Evolutionary conservation across 2,329 filamentous ascomycete species (phyloP), one percentile per base, ranked within the genome.

Genomic region (Venturia pyrina): DNA sequence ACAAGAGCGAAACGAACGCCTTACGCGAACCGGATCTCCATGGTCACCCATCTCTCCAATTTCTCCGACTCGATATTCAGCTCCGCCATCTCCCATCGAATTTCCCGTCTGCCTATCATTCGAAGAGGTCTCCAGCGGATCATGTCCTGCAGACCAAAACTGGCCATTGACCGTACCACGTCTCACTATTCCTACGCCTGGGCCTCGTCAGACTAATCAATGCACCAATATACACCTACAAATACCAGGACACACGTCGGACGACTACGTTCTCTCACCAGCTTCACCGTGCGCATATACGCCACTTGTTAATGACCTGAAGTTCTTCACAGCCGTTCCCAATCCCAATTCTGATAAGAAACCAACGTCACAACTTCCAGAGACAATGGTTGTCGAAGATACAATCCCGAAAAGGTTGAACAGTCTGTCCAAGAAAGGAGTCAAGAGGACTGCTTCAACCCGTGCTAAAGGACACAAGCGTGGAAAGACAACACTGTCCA

Each of bases 351-450:
- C 28, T 10, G 53, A 59, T 10, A 17, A 34, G 28, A 59, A 34
- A 15, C 15, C 32, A 37, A n/a, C 21, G 15, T 59, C 53, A 37
- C 53, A 8, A n/a, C 28, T 34, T 59, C 13, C 53, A n/a, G 53
- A 59, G 19, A 59, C 53, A 13, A 21, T 15, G 21, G 24, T 53
- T 28, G 48, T 7, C 48, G 48, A 53, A 34, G 53, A 59, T 28
- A 19, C 53, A 10, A 59, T 37, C 8, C 53, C 53, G 19, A 59
- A 59, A 37, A 34, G 53, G 15, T 24, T 59, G 32, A 34, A n/a
- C 53, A 59, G 53, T 59, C 53, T 59, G 5, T 59, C 53, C 53
- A 59, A 59, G 53, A 59, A 59, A 37, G 32, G 53, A 37, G 53
- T 59, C 28, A 59, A 59, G 32, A 59, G 53, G 10, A 59, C 15